Evolutionary conservation across 2,329 filamentous ascomycete genomes (phyloP).

Genomic region (Aspergillus sp.): DNA sequence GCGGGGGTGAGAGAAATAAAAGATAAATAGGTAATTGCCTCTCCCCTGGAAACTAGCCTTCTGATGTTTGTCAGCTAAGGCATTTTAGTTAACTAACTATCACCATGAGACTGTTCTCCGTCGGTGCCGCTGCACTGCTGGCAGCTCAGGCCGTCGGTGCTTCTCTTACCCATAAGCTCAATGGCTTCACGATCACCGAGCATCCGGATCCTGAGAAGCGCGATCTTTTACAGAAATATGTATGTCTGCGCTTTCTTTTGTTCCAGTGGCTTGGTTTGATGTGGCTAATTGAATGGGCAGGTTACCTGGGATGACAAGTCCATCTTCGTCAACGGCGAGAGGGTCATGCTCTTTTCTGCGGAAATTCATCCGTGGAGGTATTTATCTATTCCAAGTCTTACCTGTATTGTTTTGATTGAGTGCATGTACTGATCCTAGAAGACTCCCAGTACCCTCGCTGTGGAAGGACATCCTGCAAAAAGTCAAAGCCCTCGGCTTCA

Average conservation of each 20-base stretch:
- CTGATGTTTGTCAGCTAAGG: not conserved
- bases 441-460: slow-evolving; percentile 60
- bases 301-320: slow-evolving; percentile 74
- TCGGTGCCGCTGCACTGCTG: slow-evolving; percentile 37
- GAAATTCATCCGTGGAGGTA: slow-evolving; percentile 70
- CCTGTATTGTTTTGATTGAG: not conserved
- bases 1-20: not conserved
- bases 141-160: slow-evolving; percentile 48
- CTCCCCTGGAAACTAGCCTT: not conserved
- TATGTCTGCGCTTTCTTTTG: slow-evolving; percentile 31
- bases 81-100: not conserved
- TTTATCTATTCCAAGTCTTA: too few relatives aligned
- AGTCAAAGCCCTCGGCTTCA: slow-evolving; percentile 77
- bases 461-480: slow-evolving; percentile 79
- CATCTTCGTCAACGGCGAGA: slow-evolving; percentile 67
- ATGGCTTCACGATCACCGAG: slow-evolving; percentile 47
- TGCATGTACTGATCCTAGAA: slow-evolving; percentile 21
- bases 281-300: slow-evolving; percentile 18
- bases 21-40: not conserved
- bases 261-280: not conserved
- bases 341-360: slow-evolving; percentile 69
- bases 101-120: slow-evolving; percentile 40
- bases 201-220: slow-evolving; percentile 43
- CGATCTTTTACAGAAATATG: slow-evolving; percentile 56
- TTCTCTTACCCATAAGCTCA: slow-evolving; percentile 51